These are phyloP conservation scores for Diaporthe nobilis DNA, from an alignment of 2,329 filamentous ascomycete species.

Conservation along the genomic window DNA sequence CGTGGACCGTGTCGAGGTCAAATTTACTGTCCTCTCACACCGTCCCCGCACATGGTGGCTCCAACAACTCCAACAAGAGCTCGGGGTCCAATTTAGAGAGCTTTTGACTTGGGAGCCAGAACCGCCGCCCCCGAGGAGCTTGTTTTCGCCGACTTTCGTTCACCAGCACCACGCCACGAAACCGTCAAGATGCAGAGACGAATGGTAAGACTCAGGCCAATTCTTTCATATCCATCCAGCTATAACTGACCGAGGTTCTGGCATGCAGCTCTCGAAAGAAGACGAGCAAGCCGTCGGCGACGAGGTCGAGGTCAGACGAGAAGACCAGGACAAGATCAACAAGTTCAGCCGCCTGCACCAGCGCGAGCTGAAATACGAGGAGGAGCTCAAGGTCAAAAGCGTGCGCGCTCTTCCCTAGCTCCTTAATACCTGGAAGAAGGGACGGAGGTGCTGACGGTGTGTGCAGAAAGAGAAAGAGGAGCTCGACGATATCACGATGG, in stretches of 20 bases:
- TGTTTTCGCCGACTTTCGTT: background rate
- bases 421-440: background rate
- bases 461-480: constrained; percentile 97
- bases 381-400: constrained; percentile 83
- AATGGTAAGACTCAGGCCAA: constrained; percentile 64
- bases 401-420: constrained; percentile 63
- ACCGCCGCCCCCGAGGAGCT: background rate
- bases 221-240: fast-evolving
- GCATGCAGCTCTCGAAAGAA: constrained; percentile 85
- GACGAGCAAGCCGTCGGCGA: constrained; percentile 85
- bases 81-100: constrained; percentile 21
- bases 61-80: constrained; percentile 14
- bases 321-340: constrained; percentile 99
- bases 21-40: constrained; percentile 29
- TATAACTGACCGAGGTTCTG: constrained; percentile 39
- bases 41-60: constrained; percentile 37
- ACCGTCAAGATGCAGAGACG: constrained; percentile 64
- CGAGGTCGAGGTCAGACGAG: constrained; percentile 93
- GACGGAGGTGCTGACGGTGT: constrained; percentile 39
- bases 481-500: constrained; percentile 89
- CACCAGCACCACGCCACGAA: background rate
- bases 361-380: constrained; percentile 82
- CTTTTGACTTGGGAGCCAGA: background rate
- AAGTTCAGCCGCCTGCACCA: constrained; percentile 95
- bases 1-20: background rate